Conservation (phyloP, 1,284 basidiomycete genomes). For the Sporisorium sorghi region DNA sequence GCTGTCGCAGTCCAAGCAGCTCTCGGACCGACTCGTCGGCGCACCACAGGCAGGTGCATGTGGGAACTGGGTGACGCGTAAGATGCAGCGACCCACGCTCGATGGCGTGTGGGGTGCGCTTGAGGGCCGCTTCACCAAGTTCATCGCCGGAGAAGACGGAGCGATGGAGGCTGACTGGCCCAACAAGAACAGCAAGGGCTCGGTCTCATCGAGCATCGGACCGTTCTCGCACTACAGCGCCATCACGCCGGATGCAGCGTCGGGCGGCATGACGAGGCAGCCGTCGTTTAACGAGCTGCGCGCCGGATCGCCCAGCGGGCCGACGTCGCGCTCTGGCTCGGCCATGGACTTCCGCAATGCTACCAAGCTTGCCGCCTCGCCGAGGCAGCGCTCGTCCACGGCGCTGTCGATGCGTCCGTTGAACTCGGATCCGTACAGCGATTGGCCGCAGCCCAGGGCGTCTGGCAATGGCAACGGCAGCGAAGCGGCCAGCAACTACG, state of each 20-base stretch:
- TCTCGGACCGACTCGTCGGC: slow-evolving; percentile 84
- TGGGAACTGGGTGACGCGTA: slow-evolving; percentile 76
- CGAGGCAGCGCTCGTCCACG: slow-evolving; percentile 47
- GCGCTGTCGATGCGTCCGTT: slow-evolving; percentile 51
- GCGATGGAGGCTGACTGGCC: slow-evolving; percentile 67
- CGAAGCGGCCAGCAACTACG: slow-evolving; percentile 33
- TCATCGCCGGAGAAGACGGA: slow-evolving; percentile 79
- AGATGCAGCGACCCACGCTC: slow-evolving; percentile 80
- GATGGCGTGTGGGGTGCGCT: slow-evolving; percentile 93
- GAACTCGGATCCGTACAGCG: slow-evolving; percentile 40
- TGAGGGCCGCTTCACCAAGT: slow-evolving; percentile 92
- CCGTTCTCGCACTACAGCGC: slow-evolving; percentile 95
- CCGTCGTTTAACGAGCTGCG: slow-evolving; percentile 63
- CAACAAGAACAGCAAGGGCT: slow-evolving; percentile 67
- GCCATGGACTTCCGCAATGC: slow-evolving; percentile 52
- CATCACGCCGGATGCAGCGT: slow-evolving; percentile 79
- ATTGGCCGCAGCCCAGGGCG: slow-evolving; percentile 45
- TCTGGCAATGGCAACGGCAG: slow-evolving; percentile 16
- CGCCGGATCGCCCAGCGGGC: slow-evolving; percentile 35
- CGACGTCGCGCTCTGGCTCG: slow-evolving; percentile 53
- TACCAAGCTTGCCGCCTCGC: slow-evolving; percentile 46
- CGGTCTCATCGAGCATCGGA: slow-evolving; percentile 71
- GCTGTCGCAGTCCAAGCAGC: slow-evolving; percentile 81
- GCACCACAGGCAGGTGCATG: slow-evolving; percentile 73
- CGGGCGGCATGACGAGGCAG: slow-evolving; percentile 66